Percentiles rank a stretch among this genome's conserved stretches.
Conservation (phyloP, 768 basidiomycete genomes). For the Leucosporidium yakuticum region DNA sequence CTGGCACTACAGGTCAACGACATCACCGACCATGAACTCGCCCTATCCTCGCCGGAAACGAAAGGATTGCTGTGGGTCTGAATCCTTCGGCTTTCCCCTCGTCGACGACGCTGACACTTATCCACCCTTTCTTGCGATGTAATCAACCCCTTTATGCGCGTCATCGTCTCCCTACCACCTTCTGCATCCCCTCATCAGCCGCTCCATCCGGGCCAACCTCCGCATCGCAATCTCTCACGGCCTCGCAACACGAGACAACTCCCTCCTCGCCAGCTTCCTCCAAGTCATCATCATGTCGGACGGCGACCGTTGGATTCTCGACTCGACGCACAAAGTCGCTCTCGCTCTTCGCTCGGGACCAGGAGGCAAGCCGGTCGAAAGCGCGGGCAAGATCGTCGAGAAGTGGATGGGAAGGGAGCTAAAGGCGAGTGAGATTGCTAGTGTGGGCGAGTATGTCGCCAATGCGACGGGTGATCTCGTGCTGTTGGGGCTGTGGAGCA, state of each 20-base stretch:
- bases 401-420: conserved; percentile 83
- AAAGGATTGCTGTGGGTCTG: conserved; percentile 52
- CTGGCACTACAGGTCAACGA: conserved; percentile 74
- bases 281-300: conserved; percentile 79
- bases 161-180: too few relatives aligned
- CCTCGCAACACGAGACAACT: conserved; percentile 55
- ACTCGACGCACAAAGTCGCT: conserved; percentile 61
- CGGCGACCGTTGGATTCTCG: conserved; percentile 57
- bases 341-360: conserved; percentile 64
- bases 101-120: too few relatives aligned
- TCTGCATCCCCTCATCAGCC: background rate
- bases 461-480: conserved; percentile 83
- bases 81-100: too few relatives aligned
- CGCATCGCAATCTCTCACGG: conserved; percentile 89
- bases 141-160: conserved; percentile 37
- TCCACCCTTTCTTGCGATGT: too few relatives aligned
- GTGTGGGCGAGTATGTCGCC: conserved; percentile 82
- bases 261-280: conserved; percentile 83
- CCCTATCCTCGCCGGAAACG: conserved; percentile 55
- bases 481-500: conserved; percentile 73
- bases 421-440: conserved; percentile 67
- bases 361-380: conserved; percentile 62
- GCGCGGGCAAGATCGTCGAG: conserved; percentile 68
- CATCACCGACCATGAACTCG: conserved; percentile 71
- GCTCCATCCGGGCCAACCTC: conserved; percentile 61